These are phyloP conservation scores for Glycine soja DNA, from an alignment of 306 rosid genomes.

Conservation along the genomic window DNA sequence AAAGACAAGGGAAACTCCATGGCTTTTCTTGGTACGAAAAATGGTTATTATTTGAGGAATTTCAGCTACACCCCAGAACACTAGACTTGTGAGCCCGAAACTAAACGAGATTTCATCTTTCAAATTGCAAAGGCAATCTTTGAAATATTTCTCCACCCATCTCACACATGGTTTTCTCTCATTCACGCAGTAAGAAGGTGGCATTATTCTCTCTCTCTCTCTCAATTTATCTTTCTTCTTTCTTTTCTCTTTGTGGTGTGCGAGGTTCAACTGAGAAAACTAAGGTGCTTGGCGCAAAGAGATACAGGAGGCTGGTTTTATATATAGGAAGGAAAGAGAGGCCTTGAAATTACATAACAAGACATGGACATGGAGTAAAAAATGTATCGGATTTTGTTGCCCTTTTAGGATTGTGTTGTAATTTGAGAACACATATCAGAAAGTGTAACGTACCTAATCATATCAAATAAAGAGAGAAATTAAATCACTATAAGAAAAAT, in stretches of 20 bases:
- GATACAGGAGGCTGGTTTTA: slow-evolving; percentile 9
- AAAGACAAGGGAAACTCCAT: slow-evolving; percentile 83
- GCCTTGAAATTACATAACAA: neutral
- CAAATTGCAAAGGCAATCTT: slow-evolving; percentile 82
- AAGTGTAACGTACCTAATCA: neutral
- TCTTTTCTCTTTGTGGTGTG: slow-evolving; percentile 10
- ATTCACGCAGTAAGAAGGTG: slow-evolving; percentile 63
- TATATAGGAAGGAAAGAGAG: slow-evolving; percentile 2
- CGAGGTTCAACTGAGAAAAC: neutral
- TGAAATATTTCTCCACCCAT: slow-evolving; percentile 78
- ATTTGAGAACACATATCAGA: neutral
- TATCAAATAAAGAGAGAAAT: neutral
- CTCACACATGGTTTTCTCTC: slow-evolving; percentile 66
- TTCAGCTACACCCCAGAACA: slow-evolving; percentile 89
- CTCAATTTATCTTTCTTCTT: slow-evolving; percentile 31
- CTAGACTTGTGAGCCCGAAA: slow-evolving; percentile 67
- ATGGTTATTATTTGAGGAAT: slow-evolving; percentile 90
- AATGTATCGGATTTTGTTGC: neutral
- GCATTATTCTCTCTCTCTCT: slow-evolving; percentile 45
- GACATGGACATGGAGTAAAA: neutral
- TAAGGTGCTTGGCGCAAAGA: neutral
- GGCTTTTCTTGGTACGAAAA: slow-evolving; percentile 72
- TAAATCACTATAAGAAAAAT: too few species aligned
- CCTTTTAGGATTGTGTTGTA: neutral
- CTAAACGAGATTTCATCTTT: slow-evolving; percentile 75